Conservation (phyloP, 148 eudicot species). For the Diospyros lotus region DNA sequence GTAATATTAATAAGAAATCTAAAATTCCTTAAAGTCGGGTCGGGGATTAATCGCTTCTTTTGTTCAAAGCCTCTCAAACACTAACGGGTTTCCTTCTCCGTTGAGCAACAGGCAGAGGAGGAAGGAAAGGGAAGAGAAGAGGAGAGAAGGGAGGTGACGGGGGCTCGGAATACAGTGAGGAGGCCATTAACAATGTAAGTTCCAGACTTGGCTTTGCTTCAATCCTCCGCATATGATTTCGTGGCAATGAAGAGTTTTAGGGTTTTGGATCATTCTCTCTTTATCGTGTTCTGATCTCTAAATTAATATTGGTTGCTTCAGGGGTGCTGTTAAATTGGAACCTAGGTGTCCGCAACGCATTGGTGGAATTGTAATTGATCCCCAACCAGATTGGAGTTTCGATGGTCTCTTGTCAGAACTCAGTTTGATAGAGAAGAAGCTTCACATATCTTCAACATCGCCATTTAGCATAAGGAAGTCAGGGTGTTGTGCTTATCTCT, state of each 20-base stretch:
- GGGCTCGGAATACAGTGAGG: too few relatives aligned
- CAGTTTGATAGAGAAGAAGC: slow-evolving; percentile 47
- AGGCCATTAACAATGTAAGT: too few relatives aligned
- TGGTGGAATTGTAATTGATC: slow-evolving; percentile 54
- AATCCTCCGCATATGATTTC: too few relatives aligned
- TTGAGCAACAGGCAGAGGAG: too few relatives aligned
- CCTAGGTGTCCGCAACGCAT: slow-evolving; percentile 34
- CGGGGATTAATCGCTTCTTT: too few relatives aligned
- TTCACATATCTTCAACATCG: slow-evolving; percentile 23
- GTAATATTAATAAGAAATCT: too few relatives aligned
- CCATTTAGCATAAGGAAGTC: slow-evolving; percentile 40
- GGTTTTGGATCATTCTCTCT: neutral
- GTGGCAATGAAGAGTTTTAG: neutral
- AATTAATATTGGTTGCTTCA: slow-evolving; percentile 10
- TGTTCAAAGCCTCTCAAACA: too few relatives aligned
- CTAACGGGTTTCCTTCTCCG: too few relatives aligned
- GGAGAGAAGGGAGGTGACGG: too few relatives aligned
- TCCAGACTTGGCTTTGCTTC: too few relatives aligned
- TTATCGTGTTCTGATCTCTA: slow-evolving; percentile 1
- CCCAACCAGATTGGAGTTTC: slow-evolving; percentile 82
- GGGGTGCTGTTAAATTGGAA: slow-evolving; percentile 52
- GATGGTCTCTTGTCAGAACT: slow-evolving; percentile 55
- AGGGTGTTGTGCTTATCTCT: slow-evolving; percentile 23
- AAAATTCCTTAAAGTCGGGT: too few relatives aligned
- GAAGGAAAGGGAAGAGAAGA: too few relatives aligned